Base-by-base conservation (phyloP, 805 yeast species). In the Komagataella mondaviorum region DNA sequence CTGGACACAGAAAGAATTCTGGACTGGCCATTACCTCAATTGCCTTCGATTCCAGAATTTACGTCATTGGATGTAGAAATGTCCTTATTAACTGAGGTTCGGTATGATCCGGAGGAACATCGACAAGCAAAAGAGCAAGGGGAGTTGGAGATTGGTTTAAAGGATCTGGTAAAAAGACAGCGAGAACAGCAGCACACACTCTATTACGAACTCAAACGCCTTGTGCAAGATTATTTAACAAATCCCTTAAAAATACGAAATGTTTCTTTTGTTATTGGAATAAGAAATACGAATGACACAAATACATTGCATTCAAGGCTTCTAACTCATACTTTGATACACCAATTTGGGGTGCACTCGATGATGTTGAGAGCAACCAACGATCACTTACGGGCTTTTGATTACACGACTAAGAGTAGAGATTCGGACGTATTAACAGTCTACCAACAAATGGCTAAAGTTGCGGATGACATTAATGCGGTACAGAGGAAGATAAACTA, bases 21-120 rank as follows among this genome's bases (percentile, higher is more conserved):
- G 16, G 54, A 76, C 6, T 89, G 96, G 96, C 91, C 90, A 3
- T 67, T 89, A 46, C 93, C 96, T 0, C 87, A 84, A 48, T 68
- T 86, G 55, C 76, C 88, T 2, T 61, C 71, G 2, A 78, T 88
- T 4, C 80, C 83, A 2, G 71, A 71, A 45, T 88, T 78, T 59
- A 75, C 76, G 3, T 74, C 90, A 1, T 69, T 71, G 55, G 96
- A 89, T 63, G 95, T 89, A 18, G 96, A 89, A 60, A 75, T 77
- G 58, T 83, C 93, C 0, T 65, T 86, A 52, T 65, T 85, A 49
- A 81, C 88, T 1, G 95, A 86, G 60, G 91, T 85, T 3, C 78
- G 75, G 51, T 84, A 78, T 61, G 81, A 76, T 53, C 77, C 78
- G 45, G 76, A 77, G 54, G 77, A 44, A 44, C 12, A 44, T 8